Percentiles rank a stretch among this genome's conserved stretches.
Evolutionary conservation across 1,284 basidiomycete genomes (phyloP).

Genomic region (Trichosporon inkin): DNA sequence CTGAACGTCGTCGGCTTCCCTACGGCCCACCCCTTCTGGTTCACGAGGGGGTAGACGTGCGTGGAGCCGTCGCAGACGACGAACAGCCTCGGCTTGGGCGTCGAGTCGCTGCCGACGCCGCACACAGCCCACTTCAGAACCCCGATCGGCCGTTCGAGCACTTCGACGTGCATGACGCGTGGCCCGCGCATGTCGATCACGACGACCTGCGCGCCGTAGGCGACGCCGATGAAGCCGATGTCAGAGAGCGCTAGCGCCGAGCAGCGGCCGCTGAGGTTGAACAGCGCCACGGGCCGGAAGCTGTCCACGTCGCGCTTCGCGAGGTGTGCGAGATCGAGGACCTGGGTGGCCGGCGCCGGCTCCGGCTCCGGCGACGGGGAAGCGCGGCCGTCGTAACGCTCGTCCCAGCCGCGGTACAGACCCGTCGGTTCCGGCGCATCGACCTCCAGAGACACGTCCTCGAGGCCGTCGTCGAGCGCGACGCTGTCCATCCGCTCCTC

Average conservation of each 20-base stretch:
- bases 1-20: constrained; percentile 50
- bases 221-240: constrained; percentile 65
- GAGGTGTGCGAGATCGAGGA: constrained; percentile 42
- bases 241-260: neutral
- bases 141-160: constrained; percentile 48
- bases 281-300: constrained; percentile 62
- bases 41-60: constrained; percentile 58
- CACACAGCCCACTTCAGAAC: constrained; percentile 66
- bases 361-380: neutral
- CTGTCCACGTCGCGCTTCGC: constrained; percentile 53
- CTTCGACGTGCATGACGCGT: constrained; percentile 57
- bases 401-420: neutral
- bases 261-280: constrained; percentile 38
- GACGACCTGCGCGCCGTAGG: constrained; percentile 61
- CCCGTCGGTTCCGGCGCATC: constrained; percentile 18
- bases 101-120: constrained; percentile 58
- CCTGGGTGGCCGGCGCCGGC: constrained; percentile 16
- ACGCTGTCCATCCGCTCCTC: neutral
- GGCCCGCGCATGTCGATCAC: constrained; percentile 70
- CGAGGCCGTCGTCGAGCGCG: constrained; percentile 28
- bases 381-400: neutral
- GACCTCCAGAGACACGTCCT: constrained; percentile 16
- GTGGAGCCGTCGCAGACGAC: constrained; percentile 57
- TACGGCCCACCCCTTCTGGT: constrained; percentile 58
- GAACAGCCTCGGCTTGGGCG: constrained; percentile 57